Evolutionary conservation across 2,329 filamentous ascomycete species (phyloP).

Genomic region (Emmonsiellopsis sp.): DNA sequence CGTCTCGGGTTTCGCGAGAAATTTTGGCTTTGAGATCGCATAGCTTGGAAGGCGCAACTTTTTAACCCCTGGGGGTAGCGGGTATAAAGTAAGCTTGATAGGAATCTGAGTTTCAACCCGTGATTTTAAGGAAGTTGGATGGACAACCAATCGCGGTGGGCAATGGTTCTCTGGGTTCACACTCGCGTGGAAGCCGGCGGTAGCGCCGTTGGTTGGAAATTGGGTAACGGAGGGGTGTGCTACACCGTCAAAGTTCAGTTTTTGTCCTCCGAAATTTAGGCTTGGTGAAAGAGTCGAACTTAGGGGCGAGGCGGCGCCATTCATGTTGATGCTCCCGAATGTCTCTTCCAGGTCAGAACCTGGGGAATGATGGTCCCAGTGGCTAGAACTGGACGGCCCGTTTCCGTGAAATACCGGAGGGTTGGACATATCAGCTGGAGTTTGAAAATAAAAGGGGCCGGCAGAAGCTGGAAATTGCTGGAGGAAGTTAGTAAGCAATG

Average conservation of each 20-base stretch:
- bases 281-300: constrained; percentile 28
- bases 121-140: constrained; percentile 67
- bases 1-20: constrained; percentile 63
- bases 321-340: constrained; percentile 38
- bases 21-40: constrained; percentile 89
- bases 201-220: constrained; percentile 15
- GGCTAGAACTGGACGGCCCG: constrained; percentile 23
- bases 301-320: constrained; percentile 29
- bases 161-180: constrained; percentile 23
- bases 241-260: constrained; percentile 24
- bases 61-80: constrained; percentile 64
- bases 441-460: constrained; percentile 25
- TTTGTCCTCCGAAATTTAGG: constrained; percentile 24
- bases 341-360: constrained; percentile 36
- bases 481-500: background rate
- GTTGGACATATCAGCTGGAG: constrained; percentile 28
- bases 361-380: constrained; percentile 34
- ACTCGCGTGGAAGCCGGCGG: constrained; percentile 18
- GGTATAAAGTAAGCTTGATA: constrained; percentile 68
- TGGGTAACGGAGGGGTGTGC: constrained; percentile 8
- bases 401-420: constrained; percentile 20
- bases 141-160: constrained; percentile 45
- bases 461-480: constrained; percentile 12
- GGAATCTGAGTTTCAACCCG: constrained; percentile 95
- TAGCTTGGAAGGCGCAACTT: constrained; percentile 79